Base-by-base conservation (phyloP, 73 alveolate species). In the Symbiodinium natans region DNA sequence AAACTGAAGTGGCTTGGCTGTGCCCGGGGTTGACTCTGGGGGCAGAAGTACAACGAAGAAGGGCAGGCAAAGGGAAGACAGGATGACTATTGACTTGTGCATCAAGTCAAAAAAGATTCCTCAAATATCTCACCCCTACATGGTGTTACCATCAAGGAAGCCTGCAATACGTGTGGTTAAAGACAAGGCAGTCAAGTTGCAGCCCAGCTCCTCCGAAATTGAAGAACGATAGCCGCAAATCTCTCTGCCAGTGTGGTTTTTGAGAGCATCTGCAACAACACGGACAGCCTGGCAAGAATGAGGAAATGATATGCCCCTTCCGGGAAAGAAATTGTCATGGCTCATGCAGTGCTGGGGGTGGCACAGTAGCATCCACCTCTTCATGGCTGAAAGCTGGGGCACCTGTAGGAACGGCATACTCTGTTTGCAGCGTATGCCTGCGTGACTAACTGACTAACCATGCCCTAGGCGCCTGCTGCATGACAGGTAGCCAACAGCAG, bases 141-240 rank as follows among this genome's bases (percentile, higher is more conserved):
- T n/a, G n/a, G n/a, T n/a, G n/a, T n/a, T n/a, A n/a, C n/a, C n/a
- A n/a, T n/a, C n/a, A n/a, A n/a, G n/a, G n/a, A n/a, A n/a, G n/a
- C n/a, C n/a, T n/a, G n/a, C n/a, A n/a, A n/a, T n/a, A n/a, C n/a
- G n/a, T n/a, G n/a, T n/a, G n/a, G n/a, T n/a, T n/a, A n/a, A n/a
- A n/a, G n/a, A n/a, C n/a, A n/a, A n/a, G n/a, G 27, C 23, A 74
- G 40, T 29, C 43, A 39, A 88, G 95, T 23, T 41, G 95, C 95
- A 56, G 74, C 95, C 95, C 95, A 88, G 71, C 86, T 88, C 95
- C 74, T 88, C 95, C n/a, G 95, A 52, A 41, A 88, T 40, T 11
- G 95, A 88, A 8, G 95, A 85, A 8, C 33, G 71, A 43, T 59
- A 41, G 74, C 86, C 86, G 41, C 95, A 88, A 46, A 88, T 68